Evolutionary conservation across 139 green algal species (phyloP), one percentile per base, ranked within the genome.

Genomic region (Chlamydomonas eustigma): DNA sequence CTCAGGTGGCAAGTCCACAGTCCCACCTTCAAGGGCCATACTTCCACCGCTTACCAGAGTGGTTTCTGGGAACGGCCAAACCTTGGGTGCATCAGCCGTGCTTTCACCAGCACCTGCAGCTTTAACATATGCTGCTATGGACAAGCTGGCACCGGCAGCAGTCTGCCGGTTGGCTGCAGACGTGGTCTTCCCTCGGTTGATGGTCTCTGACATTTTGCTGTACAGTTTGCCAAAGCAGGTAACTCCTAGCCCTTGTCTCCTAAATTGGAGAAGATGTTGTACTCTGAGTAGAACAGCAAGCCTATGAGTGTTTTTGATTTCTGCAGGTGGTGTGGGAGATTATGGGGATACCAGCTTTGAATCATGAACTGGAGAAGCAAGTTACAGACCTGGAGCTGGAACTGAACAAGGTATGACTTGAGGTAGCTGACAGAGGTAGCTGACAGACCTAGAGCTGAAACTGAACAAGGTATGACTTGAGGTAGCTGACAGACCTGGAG

Each of bases 301-400:
- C n/a, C n/a, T n/a, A n/a, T n/a, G n/a, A n/a, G n/a, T n/a, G n/a
- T n/a, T n/a, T n/a, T n/a, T n/a, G n/a, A n/a, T n/a, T n/a, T n/a
- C n/a, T 36, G 64, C 73, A 84, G 32, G 64, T 89, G 24, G 39
- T 87, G 4, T 92, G 88, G 88, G 71, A 81, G 36, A 68, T 82
- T 73, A 78, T 90, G 31, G 71, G 79, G 33, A 28, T 86, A 2
- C 44, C 73, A 1, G 66, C 64, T 18, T 51, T 92, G 39, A 92
- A 92, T 66, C 22, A 52, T 12, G 83, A 90, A 71, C 83, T 91
- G 30, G 31, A 58, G n/a, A 70, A 74, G 24, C 36, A 76, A 36
- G 79, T 83, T 12, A 80, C 74, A 1, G n/a, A 51, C 0, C n/a
- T 80, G 4, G 81, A 87, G 81, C 32, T 79, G 51, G 64, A 74